Evolutionary conservation across 306 rosid genomes (phyloP).

Genomic region (Glycine tomentella): DNA sequence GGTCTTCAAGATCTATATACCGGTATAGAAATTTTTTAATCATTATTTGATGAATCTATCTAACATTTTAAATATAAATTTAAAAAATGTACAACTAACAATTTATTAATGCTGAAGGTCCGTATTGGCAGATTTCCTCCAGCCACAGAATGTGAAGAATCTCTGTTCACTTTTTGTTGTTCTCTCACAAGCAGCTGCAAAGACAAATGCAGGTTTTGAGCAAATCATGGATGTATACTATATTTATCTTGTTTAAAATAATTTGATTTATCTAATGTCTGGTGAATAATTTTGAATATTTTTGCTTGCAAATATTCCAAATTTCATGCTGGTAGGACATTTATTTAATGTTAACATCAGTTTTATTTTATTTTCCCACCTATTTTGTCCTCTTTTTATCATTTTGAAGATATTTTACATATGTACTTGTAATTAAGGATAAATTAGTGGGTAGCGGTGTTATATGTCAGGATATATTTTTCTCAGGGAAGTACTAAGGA

Average conservation of each 20-base stretch:
- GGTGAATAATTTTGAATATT: too few species aligned
- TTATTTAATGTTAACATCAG: conserved; percentile 10
- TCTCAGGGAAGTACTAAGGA: neutral
- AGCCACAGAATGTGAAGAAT: conserved; percentile 65
- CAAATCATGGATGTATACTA: conserved; percentile 31
- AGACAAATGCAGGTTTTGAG: conserved; percentile 66
- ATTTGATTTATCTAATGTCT: neutral
- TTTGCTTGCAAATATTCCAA: neutral
- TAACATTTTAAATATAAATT: conserved; percentile 22
- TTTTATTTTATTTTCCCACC: neutral
- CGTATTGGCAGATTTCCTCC: conserved; percentile 68
- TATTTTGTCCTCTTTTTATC: too few species aligned
- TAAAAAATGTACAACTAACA: conserved; percentile 33
- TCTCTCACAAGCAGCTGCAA: conserved; percentile 64
- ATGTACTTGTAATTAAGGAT: neutral
- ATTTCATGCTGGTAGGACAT: conserved; percentile 35
- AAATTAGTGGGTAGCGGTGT: neutral
- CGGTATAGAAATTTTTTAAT: conserved; percentile 51
- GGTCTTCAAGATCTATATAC: conserved; percentile 61
- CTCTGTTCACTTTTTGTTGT: conserved; percentile 74
- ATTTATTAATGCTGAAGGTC: conserved; percentile 66
- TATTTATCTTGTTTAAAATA: conserved; percentile 40
- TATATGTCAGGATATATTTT: neutral
- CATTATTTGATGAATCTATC: conserved; percentile 29
- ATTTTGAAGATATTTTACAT: neutral